Evolutionary conservation across 225 moss, liverwort and hornwort species (phyloP), one percentile per base, ranked within the genome.

Genomic region (Pseudisothecium myosuroides): DNA sequence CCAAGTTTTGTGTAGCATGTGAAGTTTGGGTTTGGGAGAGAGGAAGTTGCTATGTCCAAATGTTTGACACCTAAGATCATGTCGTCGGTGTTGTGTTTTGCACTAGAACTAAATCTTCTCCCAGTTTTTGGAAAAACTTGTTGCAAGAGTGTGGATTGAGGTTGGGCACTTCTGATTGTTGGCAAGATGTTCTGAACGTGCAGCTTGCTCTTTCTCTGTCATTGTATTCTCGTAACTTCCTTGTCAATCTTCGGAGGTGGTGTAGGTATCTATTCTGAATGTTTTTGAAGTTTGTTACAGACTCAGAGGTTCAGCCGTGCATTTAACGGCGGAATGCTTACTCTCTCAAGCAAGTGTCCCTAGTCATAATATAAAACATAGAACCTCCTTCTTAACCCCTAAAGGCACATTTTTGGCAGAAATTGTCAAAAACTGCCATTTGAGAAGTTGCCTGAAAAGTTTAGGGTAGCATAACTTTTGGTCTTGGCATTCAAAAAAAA

Each of bases 401-500:
- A 55, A 55, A 73, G 18, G 18, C 47, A 47, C 31, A 74, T 7
- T 74, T 49, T 1, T 27, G 29, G 45, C 6, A 73, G 4, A 73
- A 73, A 73, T 73, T 47, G 31, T 74, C 47, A 31, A 29, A 29
- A 47, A 47, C 4, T 47, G 11, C 11, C 29, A 74, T 18, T 29
- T n/a, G n/a, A n/a, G n/a, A 1, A 75, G 2, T 4, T 47, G 18
- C 4, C 2, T 14, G 6, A 47, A 31, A 74, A 47, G 4, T 47
- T 11, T 0, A 47, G 3, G 32, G 12, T 0, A 19, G 1, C 2
- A 12, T 15, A 49, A 19, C 3, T 50, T 76, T 76, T 32, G 2
- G 21, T 76, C 3, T 1, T 5, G 4, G 12, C 12, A 66, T 3
- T 9, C 6, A 19, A 41, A 71, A 69, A 39, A 15, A 41, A 41